These are phyloP conservation scores for Geotrichum candidum DNA, from an alignment of 1,139 yeast species.

Conservation along the genomic window DNA sequence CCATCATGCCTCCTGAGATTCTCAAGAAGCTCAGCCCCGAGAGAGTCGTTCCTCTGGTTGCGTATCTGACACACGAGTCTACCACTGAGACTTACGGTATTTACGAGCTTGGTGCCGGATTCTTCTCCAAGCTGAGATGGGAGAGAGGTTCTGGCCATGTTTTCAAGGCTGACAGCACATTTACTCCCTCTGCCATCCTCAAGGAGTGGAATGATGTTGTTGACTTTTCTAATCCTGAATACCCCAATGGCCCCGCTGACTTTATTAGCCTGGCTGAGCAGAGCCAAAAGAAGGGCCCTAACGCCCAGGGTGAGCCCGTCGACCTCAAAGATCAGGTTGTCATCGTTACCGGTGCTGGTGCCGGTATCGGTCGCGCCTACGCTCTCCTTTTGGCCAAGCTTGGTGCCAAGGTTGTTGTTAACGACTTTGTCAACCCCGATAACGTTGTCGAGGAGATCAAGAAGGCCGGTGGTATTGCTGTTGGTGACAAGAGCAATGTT, in stretches of 20 bases:
- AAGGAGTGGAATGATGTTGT: conserved; percentile 58
- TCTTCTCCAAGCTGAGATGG: conserved; percentile 89
- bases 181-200: conserved; percentile 86
- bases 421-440: conserved; percentile 71
- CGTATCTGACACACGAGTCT: conserved; percentile 66
- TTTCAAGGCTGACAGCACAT: conserved; percentile 69
- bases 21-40: conserved; percentile 79
- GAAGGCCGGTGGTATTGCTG: conserved; percentile 72
- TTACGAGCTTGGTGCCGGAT: conserved; percentile 93
- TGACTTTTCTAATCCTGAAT: conserved; percentile 59
- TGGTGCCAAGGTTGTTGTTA: conserved; percentile 94
- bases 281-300: conserved; percentile 36
- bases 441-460: conserved; percentile 74
- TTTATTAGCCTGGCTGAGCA: conserved; percentile 35
- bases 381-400: conserved; percentile 79
- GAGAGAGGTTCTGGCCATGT: conserved; percentile 83
- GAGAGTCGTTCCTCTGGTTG: conserved; percentile 83
- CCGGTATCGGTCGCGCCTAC: conserved; percentile 90
- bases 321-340: conserved; percentile 80
- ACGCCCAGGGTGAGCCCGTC: conserved; percentile 51
- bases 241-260: conserved; percentile 50
- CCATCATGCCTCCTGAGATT: conserved; percentile 76
- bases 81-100: conserved; percentile 61
- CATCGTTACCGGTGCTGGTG: conserved; percentile 91
- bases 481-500: conserved; percentile 82